Evolutionary conservation across 768 basidiomycete genomes (phyloP).

Genomic region (Terana coerulea): DNA sequence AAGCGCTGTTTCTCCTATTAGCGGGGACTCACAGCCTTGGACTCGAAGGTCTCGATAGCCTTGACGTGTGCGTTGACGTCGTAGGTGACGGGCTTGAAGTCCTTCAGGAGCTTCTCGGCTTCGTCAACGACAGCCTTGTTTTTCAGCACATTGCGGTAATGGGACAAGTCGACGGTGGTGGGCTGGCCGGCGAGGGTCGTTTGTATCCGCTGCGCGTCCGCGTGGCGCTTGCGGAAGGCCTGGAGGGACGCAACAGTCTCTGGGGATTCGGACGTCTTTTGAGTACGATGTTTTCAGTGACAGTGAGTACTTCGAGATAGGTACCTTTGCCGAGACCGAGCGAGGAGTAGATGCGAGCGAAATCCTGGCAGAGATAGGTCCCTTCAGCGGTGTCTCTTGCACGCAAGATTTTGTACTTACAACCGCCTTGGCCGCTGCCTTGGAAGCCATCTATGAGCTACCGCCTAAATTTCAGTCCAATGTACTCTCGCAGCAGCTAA

Average conservation of each 20-base stretch:
- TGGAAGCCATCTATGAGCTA: slow-evolving; percentile 55
- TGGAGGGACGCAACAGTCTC: slow-evolving; percentile 89
- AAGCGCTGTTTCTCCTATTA: neutral
- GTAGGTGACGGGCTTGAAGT: slow-evolving; percentile 94
- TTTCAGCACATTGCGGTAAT: slow-evolving; percentile 90
- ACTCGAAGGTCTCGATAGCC: slow-evolving; percentile 95
- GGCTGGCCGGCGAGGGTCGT: slow-evolving; percentile 63
- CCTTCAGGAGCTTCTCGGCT: slow-evolving; percentile 82
- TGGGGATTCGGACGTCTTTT: slow-evolving; percentile 28
- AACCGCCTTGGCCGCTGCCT: slow-evolving; percentile 66
- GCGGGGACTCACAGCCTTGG: slow-evolving; percentile 75
- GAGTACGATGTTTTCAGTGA: neutral
- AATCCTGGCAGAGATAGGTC: slow-evolving; percentile 52
- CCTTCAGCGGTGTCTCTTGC: neutral
- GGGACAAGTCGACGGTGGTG: slow-evolving; percentile 82
- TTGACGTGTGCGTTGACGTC: slow-evolving; percentile 87
- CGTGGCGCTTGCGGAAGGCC: slow-evolving; percentile 94
- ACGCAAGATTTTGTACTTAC: slow-evolving; percentile 21
- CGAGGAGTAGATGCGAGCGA: slow-evolving; percentile 76
- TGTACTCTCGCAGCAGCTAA: neutral
- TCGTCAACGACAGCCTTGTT: slow-evolving; percentile 91
- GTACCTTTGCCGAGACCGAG: slow-evolving; percentile 86
- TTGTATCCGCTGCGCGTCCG: slow-evolving; percentile 77
- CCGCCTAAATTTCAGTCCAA: neutral
- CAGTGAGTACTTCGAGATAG: slow-evolving; percentile 20